A percentile compares a stretch with the other conserved stretches of the same genome.
Conservation (phyloP, 2,329 filamentous ascomycete species). For the Malbranchea cinnamomea region DNA sequence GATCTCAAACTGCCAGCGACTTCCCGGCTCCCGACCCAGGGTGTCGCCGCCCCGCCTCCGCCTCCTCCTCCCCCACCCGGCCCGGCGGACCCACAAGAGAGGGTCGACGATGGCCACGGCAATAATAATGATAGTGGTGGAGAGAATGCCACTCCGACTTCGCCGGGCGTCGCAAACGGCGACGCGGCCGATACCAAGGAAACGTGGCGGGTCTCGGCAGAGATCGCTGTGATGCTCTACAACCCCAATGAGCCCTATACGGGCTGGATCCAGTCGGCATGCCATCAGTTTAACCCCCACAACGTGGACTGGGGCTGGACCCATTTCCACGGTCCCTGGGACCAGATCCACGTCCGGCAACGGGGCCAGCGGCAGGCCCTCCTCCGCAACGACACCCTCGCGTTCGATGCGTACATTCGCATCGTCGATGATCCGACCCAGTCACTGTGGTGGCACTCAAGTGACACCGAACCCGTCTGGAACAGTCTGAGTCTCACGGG, state of each 20-base stretch:
- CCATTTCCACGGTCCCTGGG: conserved; percentile 44
- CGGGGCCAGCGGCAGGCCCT: conserved; percentile 43
- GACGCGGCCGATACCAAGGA: conserved; percentile 6
- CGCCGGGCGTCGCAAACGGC: conserved; percentile 7
- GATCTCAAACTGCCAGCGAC: conserved; percentile 18
- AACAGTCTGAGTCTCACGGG: conserved; percentile 43
- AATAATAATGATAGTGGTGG: background rate
- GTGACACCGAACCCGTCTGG: conserved; percentile 38
- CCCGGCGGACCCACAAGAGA: conserved; percentile 5
- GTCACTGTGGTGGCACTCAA: conserved; percentile 46
- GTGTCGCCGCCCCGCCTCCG: too few relatives aligned
- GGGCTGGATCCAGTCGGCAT: conserved; percentile 39
- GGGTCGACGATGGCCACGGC: too few relatives aligned
- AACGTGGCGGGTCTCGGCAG: conserved; percentile 39
- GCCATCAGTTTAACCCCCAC: conserved; percentile 43
- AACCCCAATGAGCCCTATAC: conserved; percentile 48
- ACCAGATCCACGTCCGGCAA: conserved; percentile 42
- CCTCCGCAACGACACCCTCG: conserved; percentile 44
- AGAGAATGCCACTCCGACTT: conserved; percentile 1
- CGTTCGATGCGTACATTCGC: conserved; percentile 47
- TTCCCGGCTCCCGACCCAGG: conserved; percentile 15
- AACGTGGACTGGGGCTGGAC: conserved; percentile 51
- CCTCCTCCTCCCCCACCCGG: conserved; percentile 5
- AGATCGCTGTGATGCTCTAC: conserved; percentile 47
- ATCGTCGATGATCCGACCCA: conserved; percentile 45